Percentiles rank a stretch among this genome's conserved stretches.
Conservation (phyloP, 176 grass and related monocot genomes). For the sorghum (Sorghum bicolor) region DNA sequence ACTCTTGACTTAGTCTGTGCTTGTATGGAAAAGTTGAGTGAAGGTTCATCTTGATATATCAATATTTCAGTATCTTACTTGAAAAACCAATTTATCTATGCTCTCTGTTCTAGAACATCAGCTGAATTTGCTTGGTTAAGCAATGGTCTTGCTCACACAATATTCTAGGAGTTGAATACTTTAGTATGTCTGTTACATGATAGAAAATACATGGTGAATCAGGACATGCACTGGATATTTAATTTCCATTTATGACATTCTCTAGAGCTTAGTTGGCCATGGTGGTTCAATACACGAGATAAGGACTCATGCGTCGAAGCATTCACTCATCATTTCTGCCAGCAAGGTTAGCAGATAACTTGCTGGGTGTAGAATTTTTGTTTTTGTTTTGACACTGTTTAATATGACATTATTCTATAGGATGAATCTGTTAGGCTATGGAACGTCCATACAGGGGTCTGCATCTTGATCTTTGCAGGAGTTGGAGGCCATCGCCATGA, state of each 20-base stretch:
- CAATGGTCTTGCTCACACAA: neutral
- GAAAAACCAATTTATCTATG: neutral
- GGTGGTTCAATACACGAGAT: slow-evolving; percentile 85
- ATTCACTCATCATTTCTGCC: slow-evolving; percentile 38
- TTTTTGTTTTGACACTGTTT: slow-evolving; percentile 16
- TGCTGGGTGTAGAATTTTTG: neutral
- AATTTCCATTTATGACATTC: slow-evolving; percentile 14
- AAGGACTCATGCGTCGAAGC: slow-evolving; percentile 68
- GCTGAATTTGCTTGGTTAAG: neutral
- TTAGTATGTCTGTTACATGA: neutral
- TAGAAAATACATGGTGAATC: neutral
- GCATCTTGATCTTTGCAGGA: slow-evolving; percentile 79
- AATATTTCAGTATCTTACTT: neutral
- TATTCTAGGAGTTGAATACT: neutral
- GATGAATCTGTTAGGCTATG: slow-evolving; percentile 88
- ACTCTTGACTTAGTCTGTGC: slow-evolving; percentile 4
- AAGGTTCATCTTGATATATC: neutral
- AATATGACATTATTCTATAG: slow-evolving; percentile 35
- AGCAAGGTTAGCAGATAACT: slow-evolving; percentile 60
- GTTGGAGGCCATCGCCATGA: slow-evolving; percentile 73
- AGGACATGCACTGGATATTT: neutral
- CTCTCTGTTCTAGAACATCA: neutral
- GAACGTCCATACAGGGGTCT: slow-evolving; percentile 90
- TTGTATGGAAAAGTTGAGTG: neutral
- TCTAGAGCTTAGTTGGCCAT: slow-evolving; percentile 81